phyloP scores from a whole-genome alignment of 257 asterid species.

The Capsicum rhomboideum region DNA sequence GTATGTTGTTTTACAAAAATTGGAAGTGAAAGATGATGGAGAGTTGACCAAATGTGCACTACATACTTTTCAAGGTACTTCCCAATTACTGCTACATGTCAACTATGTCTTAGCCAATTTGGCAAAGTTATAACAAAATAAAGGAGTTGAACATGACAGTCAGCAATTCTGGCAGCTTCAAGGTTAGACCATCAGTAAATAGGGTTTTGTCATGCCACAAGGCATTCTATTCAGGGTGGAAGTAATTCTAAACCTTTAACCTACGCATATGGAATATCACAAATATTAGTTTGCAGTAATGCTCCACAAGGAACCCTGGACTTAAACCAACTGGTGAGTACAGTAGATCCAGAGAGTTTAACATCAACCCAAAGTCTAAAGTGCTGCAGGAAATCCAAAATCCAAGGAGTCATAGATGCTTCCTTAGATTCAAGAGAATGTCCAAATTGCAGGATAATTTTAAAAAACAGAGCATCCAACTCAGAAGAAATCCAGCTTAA shows the following conservation, averaged over 20 bases:
- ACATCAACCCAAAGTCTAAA: not conserved
- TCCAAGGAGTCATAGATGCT: not conserved
- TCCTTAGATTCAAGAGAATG: not conserved
- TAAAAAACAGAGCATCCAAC: not conserved
- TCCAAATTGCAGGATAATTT: not conserved
- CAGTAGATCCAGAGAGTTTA: not conserved
- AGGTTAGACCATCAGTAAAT: not conserved
- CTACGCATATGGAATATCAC: not conserved
- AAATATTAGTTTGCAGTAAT: not conserved
- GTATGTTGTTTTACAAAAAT: not conserved
- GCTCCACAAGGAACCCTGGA: not conserved
- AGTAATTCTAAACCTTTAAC: not conserved
- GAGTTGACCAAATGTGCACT: not conserved
- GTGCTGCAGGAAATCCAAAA: not conserved
- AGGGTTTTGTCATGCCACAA: not conserved
- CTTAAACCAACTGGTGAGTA: not conserved
- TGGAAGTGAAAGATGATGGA: not conserved
- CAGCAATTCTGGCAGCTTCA: not conserved
- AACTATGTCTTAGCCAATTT: not conserved
- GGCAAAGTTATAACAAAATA: not conserved
- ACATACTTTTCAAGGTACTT: not conserved
- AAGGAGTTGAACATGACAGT: not conserved
- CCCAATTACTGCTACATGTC: not conserved
- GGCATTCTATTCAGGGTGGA: not conserved
- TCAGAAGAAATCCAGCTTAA: not conserved